phyloP scores from a whole-genome alignment of 1,284 basidiomycete species.

The Leccinum solheimii region DNA sequence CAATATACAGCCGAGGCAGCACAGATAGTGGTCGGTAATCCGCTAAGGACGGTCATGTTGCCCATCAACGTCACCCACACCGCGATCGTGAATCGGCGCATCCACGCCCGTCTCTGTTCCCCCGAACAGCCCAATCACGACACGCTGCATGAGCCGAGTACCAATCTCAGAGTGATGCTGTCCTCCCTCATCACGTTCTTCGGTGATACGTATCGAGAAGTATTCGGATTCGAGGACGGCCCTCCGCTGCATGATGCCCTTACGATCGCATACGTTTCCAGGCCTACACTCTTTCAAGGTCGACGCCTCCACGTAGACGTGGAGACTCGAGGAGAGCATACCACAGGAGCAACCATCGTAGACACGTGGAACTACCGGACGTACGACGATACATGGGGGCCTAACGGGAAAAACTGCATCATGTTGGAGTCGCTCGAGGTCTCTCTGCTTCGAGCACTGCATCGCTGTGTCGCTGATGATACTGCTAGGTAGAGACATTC shows the following conservation, averaged over 20 bases:
- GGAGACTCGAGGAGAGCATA: conserved; percentile 63
- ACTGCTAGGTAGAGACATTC: conserved; percentile 57
- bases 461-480: not conserved
- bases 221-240: conserved; percentile 72
- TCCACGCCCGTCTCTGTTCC: conserved; percentile 55
- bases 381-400: conserved; percentile 66
- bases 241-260: conserved; percentile 84
- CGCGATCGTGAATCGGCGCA: conserved; percentile 62
- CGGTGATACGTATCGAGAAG: conserved; percentile 62
- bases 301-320: conserved; percentile 73
- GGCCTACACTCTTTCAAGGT: conserved; percentile 60
- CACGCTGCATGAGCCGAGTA: conserved; percentile 35
- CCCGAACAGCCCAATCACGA: conserved; percentile 33
- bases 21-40: conserved; percentile 71
- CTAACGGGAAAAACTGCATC: conserved; percentile 68
- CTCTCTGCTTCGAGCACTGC: conserved; percentile 22
- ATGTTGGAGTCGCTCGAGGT: conserved; percentile 70
- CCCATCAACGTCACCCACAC: conserved; percentile 85
- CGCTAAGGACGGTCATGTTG: conserved; percentile 64
- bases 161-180: conserved; percentile 67
- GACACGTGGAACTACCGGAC: conserved; percentile 65
- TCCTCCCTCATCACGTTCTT: conserved; percentile 76
- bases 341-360: conserved; percentile 73
- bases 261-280: conserved; percentile 70
- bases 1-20: conserved; percentile 65